Base-by-base conservation (phyloP, 2,329 filamentous ascomycete species). In the Aspergillus felis region DNA sequence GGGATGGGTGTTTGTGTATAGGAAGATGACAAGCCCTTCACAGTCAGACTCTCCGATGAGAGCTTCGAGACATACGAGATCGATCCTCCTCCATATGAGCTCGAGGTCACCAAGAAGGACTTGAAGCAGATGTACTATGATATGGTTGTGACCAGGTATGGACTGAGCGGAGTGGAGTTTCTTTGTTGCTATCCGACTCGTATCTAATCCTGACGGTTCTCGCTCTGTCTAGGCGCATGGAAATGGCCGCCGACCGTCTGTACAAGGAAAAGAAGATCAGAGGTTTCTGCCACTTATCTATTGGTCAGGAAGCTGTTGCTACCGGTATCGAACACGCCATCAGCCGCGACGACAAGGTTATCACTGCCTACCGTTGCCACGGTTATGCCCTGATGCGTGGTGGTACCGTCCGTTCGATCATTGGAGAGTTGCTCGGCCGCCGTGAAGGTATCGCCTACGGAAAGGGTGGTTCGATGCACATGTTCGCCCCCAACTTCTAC, bases 191-290 rank as follows among this genome's bases (percentile, higher is more conserved):
- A 53, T 2, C 17, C 48, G 9, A 32, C 41, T 27, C 32, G 17
- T 24, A 47, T 41, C 55, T 48, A 52, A 57, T 20, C 17, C 28
- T 12, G 29, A 20, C 27, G 14, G 20, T 28, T 49, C 8, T 38
- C 12, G 35, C 14, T 53, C 38, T 60, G 46, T 62, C 56, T 69
- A 96, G 92, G 81, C 94, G 96, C 78, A 96, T 99, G 94, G 94
- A 99, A 81, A 96, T 99, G 93, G 92, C 93, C 66, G 92, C 94
- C 81, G 94, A 99, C 77, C 87, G 93, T 76, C 84, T 99, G 73
- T 99, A 99, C 90, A 99, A 99, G 84, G 94, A 97, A 84, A 99
- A 99, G 89, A 97, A 99, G 86, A 97, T 99, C 71, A 90, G 94
- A 71, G 94, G 94, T 81, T 99, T 99, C 89, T 99, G 94, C 82